Conservation (phyloP, 2,329 filamentous ascomycete species). For the Colletotrichum incanum region DNA sequence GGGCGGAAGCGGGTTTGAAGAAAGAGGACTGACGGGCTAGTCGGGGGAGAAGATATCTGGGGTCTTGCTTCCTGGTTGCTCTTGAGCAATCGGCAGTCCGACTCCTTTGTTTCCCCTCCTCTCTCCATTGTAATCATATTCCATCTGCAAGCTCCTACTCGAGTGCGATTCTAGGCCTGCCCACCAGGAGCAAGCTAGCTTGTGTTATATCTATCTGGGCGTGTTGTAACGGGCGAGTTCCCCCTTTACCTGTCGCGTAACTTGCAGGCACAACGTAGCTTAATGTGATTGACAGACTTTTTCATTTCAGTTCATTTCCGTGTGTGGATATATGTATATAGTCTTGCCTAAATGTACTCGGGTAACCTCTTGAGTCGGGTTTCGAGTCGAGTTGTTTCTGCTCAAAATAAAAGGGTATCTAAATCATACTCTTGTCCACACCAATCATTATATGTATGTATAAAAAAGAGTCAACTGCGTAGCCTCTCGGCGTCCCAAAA, state of each 20-base stretch:
- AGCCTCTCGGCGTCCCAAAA: neutral
- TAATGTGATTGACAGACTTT: too few species aligned
- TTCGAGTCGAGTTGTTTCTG: neutral
- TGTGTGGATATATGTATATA: neutral
- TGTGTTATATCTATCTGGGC: too few species aligned
- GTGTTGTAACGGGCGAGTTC: too few species aligned
- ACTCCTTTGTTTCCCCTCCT: neutral
- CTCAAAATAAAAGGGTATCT: slow-evolving; percentile 8
- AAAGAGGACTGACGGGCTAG: neutral
- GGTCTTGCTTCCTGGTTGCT: neutral
- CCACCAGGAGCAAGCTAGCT: neutral
- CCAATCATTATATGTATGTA: slow-evolving; percentile 4
- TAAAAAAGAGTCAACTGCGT: neutral
- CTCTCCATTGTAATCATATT: slow-evolving; percentile 28
- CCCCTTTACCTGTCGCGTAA: neutral
- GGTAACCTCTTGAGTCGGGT: neutral
- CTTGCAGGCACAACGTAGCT: neutral
- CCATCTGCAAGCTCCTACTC: neutral
- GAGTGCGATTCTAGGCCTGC: neutral
- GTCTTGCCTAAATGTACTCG: neutral
- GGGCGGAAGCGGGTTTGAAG: neutral
- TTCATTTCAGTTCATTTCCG: neutral
- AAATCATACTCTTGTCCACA: slow-evolving; percentile 16
- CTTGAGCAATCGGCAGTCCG: neutral
- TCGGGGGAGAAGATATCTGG: neutral